Percentiles rank a stretch among this genome's conserved stretches.
Evolutionary conservation across 345 rosid species (phyloP).

Genomic region (Populus davidiana): DNA sequence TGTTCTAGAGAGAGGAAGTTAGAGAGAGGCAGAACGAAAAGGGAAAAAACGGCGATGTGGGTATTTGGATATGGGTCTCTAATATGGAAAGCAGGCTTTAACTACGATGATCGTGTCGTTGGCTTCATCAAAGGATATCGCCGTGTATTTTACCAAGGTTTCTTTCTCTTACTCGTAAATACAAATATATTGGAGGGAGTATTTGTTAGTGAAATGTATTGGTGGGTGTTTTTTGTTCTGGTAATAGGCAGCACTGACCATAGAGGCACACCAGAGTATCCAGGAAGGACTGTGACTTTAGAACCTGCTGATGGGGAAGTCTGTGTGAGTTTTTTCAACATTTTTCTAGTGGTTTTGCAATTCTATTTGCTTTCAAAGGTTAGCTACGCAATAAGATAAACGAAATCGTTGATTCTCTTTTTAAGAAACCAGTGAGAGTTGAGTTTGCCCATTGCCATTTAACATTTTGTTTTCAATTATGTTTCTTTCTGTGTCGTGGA

Average conservation of each 20-base stretch:
- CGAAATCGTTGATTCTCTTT: too few species aligned
- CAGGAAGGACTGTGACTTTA: conserved; percentile 83
- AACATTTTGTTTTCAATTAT: too few species aligned
- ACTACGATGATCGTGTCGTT: conserved; percentile 61
- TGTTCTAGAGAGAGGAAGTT: background rate
- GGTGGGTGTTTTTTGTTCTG: background rate
- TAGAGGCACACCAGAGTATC: conserved; percentile 77
- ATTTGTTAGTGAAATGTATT: background rate
- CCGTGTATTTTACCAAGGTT: conserved; percentile 86
- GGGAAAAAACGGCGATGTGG: conserved; percentile 65
- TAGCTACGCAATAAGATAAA: too few species aligned
- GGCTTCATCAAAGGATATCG: conserved; percentile 83
- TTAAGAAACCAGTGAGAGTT: too few species aligned
- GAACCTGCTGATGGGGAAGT: conserved; percentile 66
- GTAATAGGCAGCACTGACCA: conserved; percentile 85
- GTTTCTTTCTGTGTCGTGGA: background rate
- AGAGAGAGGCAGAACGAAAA: background rate
- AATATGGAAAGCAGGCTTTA: conserved; percentile 81
- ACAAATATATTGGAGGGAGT: background rate
- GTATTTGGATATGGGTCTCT: conserved; percentile 84
- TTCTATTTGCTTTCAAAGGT: too few species aligned
- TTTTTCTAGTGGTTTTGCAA: background rate
- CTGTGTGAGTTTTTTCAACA: conserved; percentile 48
- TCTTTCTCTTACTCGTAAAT: background rate
- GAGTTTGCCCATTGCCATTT: too few species aligned